phyloP scores from a whole-genome alignment of 2,329 filamentous ascomycete species.

The Rasamsonia emersonii region DNA sequence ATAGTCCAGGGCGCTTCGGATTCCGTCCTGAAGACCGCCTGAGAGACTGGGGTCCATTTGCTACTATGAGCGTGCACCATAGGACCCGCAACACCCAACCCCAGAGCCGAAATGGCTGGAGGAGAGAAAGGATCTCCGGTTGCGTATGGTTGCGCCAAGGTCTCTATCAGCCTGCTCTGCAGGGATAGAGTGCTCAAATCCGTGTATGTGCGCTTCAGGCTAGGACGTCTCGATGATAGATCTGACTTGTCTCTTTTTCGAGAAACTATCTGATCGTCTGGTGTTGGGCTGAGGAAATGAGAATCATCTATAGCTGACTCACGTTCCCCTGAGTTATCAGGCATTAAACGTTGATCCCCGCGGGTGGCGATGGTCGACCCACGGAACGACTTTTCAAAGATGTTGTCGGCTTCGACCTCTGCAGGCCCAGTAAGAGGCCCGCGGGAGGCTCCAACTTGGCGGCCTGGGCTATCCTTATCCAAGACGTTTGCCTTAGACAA shows the following conservation, averaged over 20 bases:
- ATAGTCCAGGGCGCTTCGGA: conserved; percentile 88
- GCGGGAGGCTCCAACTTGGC: conserved; percentile 36
- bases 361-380: conserved; percentile 21
- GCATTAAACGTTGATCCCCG: conserved; percentile 13
- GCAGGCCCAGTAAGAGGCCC: conserved; percentile 77
- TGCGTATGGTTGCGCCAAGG: conserved; percentile 72
- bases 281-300: conserved; percentile 19
- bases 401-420: conserved; percentile 61
- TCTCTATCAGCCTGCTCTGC: conserved; percentile 77
- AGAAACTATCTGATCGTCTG: conserved; percentile 23
- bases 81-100: conserved; percentile 36
- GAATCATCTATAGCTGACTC: conserved; percentile 14
- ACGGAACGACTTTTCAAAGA: conserved; percentile 77
- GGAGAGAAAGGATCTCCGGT: conserved; percentile 40
- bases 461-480: conserved; percentile 46
- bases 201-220: conserved; percentile 78
- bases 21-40: conserved; percentile 97
- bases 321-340: conserved; percentile 11
- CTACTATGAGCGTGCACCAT: conserved; percentile 80
- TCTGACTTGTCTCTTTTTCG: conserved; percentile 31
- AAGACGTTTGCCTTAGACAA: conserved; percentile 73
- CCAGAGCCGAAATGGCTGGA: conserved; percentile 23
- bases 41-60: conserved; percentile 80
- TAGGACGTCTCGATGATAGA: conserved; percentile 53
- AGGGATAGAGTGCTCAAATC: conserved; percentile 67